Base-by-base conservation (phyloP, 345 rosid genomes). In the Bruguiera sexangula region DNA sequence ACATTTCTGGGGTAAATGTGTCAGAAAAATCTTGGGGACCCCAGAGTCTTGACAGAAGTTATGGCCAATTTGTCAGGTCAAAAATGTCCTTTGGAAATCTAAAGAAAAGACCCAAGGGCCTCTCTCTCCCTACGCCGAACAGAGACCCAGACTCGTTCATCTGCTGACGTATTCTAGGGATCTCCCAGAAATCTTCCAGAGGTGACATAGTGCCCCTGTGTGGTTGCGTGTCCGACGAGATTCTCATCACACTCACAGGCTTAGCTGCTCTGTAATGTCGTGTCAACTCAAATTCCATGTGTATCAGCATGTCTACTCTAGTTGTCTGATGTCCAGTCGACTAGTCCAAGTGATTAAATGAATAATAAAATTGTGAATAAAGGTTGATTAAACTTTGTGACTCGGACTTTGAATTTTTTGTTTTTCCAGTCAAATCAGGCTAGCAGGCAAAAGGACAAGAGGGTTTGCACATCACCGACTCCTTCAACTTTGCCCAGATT, bases 101-200 rank as follows among this genome's bases (percentile, higher is more conserved):
- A 69, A 69, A 69, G 1, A 19, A 27, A 15, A 56, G 5, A 15
- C 60, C 26, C 60, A 56, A 8, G 3, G 1, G 18, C 3, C 60
- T 3, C 24, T 53, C 6, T 6, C 9, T n/a, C 29, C 0, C 30
- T 22, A 10, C 60, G 13, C 62, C 15, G n/a, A 55, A 64, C 30
- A 32, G 59, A 65, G 3, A 15, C 18, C 19, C 1, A 13, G 0
- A 0, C 50, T 3, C 16, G 18, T 43, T 43, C 18, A 11, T 43
- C 50, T 15, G 70, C 11, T 0, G 8, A 54, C 68, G 67, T 36
- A 62, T 70, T 70, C 61, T 20, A 36, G 60, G 65, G 52, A 58
- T 53, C 68, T 27, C 39, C 19, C 63, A 63, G 55, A 71, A 10
- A 56, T 56, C 64, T 65, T 65, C 22, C 60, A n/a, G 24, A 6